Evolutionary conservation across 2,329 filamentous ascomycete species (phyloP), one percentile per base, ranked within the genome.

Genomic region (Corniculantispora saksenae): DNA sequence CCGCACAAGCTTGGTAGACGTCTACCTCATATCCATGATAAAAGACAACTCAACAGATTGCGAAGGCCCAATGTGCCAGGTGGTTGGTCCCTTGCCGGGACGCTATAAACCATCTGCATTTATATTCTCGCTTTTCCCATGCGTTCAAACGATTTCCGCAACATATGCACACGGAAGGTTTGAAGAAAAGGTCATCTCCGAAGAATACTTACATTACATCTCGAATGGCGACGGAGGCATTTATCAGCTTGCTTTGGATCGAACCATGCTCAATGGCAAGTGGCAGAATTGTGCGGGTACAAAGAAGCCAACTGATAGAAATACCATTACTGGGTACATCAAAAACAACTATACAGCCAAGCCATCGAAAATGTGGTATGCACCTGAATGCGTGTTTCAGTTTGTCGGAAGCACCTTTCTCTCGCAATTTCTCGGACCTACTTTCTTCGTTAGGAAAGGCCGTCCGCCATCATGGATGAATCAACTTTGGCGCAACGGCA

Each of bases 311-410:
- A 55, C 3, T 25, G 48, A 54, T 3, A 35, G 1, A 4, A 62
- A 62, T 32, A 62, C 60, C 7, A 32, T 54, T 2, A 7, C 27
- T 4, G 40, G 54, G 3, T 25, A 32, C 3, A 15, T 19, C 7
- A 9, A 13, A 13, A n/a, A 25, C 9, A 17, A n/a, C 38, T 4
- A 21, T 12, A 4, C 21, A 13, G 3, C 10, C 2, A 17, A 19
- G 8, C 4, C 19, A 13, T 25, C 59, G 13, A 48, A 25, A 7
- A 2, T n/a, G 15, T 55, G 50, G 38, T 55, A 55, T 25, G 19
- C 60, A n/a, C 60, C 50, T 1, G 60, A 62, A 38, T 62, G 60
- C 9, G 60, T 55, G 13, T 62, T 55, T 25, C 50, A 55, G 50
- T 62, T 62, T 13, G 23, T 19, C 7, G 50, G 25, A 1, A 50